Evolutionary conservation across 441 rosid genomes (phyloP).

Genomic region (Oxalis stricta): DNA sequence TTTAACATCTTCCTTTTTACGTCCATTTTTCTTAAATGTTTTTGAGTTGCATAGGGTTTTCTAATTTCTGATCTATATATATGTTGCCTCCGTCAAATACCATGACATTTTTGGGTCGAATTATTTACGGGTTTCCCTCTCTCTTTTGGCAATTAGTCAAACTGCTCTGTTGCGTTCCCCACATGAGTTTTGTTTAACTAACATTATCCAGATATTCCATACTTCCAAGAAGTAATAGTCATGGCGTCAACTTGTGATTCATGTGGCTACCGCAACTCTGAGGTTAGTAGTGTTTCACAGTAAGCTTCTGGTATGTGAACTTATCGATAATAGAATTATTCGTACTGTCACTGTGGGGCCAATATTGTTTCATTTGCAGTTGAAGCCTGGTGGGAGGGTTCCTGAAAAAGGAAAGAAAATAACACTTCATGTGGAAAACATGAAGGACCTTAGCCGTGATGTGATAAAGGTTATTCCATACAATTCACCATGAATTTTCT

Average conservation of each 20-base stretch:
- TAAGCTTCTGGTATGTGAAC: no score
- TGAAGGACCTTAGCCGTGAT: constrained; percentile 77
- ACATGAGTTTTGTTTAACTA: constrained; percentile 22
- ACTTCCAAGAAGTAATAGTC: constrained; percentile 95
- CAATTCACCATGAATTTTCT: neutral
- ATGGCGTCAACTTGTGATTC: constrained; percentile 90
- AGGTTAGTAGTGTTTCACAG: constrained; percentile 48
- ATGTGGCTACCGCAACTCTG: constrained; percentile 93
- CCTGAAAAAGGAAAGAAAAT: constrained; percentile 81
- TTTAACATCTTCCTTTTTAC: no score
- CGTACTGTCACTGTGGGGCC: constrained; percentile 6
- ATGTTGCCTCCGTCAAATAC: no score
- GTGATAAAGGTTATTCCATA: constrained; percentile 48
- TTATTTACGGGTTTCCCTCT: neutral
- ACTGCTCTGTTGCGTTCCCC: neutral
- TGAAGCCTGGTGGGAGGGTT: constrained; percentile 82
- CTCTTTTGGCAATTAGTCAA: neutral
- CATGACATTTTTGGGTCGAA: neutral
- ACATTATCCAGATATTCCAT: constrained; percentile 64
- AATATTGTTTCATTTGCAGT: constrained; percentile 26
- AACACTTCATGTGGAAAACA: constrained; percentile 39
- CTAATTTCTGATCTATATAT: no score
- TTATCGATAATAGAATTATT: constrained; percentile 2
- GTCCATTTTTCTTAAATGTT: no score
- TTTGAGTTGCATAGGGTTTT: no score